Evolutionary conservation across 768 basidiomycete genomes (phyloP).

Genomic region (Auricularia auricula-judae): DNA sequence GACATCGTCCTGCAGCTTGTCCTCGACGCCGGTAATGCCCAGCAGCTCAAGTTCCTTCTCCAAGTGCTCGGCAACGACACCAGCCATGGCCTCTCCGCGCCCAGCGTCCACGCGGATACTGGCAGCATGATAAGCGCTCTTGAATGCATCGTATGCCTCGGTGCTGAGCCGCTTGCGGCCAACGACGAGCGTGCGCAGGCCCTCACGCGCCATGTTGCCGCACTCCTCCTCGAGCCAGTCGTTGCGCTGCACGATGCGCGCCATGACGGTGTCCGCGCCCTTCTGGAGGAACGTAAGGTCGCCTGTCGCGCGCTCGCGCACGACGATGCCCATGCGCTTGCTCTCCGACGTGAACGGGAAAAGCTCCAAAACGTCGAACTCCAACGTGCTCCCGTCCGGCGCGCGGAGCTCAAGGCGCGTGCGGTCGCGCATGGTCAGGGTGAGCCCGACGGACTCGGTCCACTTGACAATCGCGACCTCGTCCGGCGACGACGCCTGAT

Average conservation of each 20-base stretch:
- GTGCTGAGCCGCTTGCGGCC: constrained; percentile 66
- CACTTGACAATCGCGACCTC: constrained; percentile 98
- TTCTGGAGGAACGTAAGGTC: constrained; percentile 91
- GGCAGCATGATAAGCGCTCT: constrained; percentile 59
- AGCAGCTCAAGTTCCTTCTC: constrained; percentile 87
- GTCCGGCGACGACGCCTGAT: constrained; percentile 97
- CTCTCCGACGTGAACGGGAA: constrained; percentile 99
- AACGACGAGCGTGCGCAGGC: constrained; percentile 87
- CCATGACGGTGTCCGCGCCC: constrained; percentile 98
- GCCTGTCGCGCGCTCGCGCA: constrained; percentile 57
- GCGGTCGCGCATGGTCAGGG: constrained; percentile 81
- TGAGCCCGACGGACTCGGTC: constrained; percentile 91
- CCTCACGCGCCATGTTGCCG: constrained; percentile 96
- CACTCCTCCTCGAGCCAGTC: constrained; percentile 99
- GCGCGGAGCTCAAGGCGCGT: constrained; percentile 78
- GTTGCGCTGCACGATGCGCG: constrained; percentile 85
- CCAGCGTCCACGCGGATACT: constrained; percentile 61
- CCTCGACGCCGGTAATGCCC: constrained; percentile 96
- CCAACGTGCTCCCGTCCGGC: constrained; percentile 48
- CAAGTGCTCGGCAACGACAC: constrained; percentile 62
- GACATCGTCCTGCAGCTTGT: constrained; percentile 96
- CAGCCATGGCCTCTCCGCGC: constrained; percentile 69
- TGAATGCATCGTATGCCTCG: constrained; percentile 66
- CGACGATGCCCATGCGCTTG: constrained; percentile 97
- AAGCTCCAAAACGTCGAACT: constrained; percentile 82